Conservation (phyloP, 192 early-diverging fungal species). For the Rhizophagus sp. region DNA sequence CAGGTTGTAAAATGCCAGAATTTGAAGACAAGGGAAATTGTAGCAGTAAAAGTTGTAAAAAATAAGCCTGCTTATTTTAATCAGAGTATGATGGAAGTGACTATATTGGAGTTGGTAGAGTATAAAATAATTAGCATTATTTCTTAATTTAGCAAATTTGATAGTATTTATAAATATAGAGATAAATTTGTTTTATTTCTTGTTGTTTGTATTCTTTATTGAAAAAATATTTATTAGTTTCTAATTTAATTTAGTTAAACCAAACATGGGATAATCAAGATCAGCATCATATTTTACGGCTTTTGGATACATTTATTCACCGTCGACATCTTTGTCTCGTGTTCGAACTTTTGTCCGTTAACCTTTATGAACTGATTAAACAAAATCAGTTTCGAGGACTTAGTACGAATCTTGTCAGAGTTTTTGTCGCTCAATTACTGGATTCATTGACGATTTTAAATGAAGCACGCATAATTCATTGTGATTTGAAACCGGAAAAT, state of each 20-base stretch:
- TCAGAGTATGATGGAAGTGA: slow-evolving; percentile 96
- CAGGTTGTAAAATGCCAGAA: slow-evolving; percentile 98
- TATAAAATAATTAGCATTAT: background rate
- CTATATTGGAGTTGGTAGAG: slow-evolving; percentile 82
- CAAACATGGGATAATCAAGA: slow-evolving; percentile 84
- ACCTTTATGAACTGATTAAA: slow-evolving; percentile 97
- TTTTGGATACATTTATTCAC: slow-evolving; percentile 92
- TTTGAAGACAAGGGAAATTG: slow-evolving; percentile 85
- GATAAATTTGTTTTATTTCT: too few species aligned
- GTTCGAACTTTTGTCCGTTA: slow-evolving; percentile 96
- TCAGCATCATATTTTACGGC: slow-evolving; percentile 85
- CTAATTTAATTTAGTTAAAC: slow-evolving; percentile 67
- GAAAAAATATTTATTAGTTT: background rate
- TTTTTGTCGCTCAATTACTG: slow-evolving; percentile 92
- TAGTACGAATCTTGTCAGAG: slow-evolving; percentile 88
- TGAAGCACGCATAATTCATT: slow-evolving; percentile 92
- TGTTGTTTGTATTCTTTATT: slow-evolving; percentile 3
- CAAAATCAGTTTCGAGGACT: slow-evolving; percentile 96
- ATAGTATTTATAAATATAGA: background rate
- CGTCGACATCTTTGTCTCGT: slow-evolving; percentile 92
- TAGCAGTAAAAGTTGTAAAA: slow-evolving; percentile 98
- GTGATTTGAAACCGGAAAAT: slow-evolving; percentile 99
- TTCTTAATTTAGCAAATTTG: background rate
- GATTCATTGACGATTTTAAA: slow-evolving; percentile 86
- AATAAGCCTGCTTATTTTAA: slow-evolving; percentile 98